A percentile compares a stretch with the other conserved stretches of the same genome.
These are phyloP conservation scores for Penicillium waksmanii DNA, from an alignment of 495 filamentous ascomycete species.

Conservation along the genomic window DNA sequence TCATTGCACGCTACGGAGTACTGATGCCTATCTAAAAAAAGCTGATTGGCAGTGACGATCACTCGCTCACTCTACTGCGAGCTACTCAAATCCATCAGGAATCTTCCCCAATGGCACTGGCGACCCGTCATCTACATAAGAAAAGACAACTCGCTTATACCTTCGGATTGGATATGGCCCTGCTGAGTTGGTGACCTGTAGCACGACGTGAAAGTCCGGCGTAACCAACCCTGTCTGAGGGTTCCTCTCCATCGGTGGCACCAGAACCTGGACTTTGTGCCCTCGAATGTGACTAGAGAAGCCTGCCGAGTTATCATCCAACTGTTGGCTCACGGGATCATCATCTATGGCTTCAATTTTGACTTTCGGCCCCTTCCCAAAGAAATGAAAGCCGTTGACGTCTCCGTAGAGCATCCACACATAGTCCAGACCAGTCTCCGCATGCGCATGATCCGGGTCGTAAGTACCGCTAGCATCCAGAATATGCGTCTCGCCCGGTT, in stretches of 20 bases:
- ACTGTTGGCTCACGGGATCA: neutral
- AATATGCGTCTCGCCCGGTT: slow-evolving; percentile 29
- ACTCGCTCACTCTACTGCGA: neutral
- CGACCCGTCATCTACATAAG: neutral
- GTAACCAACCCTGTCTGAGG: slow-evolving; percentile 3
- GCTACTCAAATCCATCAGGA: slow-evolving; percentile 1
- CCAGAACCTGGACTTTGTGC: neutral
- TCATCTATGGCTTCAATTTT: slow-evolving; percentile 2
- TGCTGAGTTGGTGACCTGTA: slow-evolving; percentile 5
- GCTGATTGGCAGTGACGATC: too few species aligned
- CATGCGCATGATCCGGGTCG: slow-evolving; percentile 36
- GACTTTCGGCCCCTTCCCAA: neutral
- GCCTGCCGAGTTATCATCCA: neutral
- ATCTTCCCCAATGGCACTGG: neutral
- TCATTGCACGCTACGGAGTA: too few species aligned
- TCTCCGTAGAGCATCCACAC: slow-evolving; percentile 1
- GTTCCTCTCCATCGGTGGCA: slow-evolving; percentile 2
- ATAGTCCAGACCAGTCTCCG: neutral
- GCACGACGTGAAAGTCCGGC: neutral
- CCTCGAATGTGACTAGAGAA: slow-evolving; percentile 1
- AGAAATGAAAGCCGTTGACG: slow-evolving; percentile 2
- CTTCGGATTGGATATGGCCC: slow-evolving; percentile 3
- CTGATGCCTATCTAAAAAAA: too few species aligned
- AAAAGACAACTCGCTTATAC: slow-evolving; percentile 1
- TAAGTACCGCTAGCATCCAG: slow-evolving; percentile 41